phyloP scores from a whole-genome alignment of 2,329 filamentous ascomycete genomes.

The Aspergillus pseudoglaucus region DNA sequence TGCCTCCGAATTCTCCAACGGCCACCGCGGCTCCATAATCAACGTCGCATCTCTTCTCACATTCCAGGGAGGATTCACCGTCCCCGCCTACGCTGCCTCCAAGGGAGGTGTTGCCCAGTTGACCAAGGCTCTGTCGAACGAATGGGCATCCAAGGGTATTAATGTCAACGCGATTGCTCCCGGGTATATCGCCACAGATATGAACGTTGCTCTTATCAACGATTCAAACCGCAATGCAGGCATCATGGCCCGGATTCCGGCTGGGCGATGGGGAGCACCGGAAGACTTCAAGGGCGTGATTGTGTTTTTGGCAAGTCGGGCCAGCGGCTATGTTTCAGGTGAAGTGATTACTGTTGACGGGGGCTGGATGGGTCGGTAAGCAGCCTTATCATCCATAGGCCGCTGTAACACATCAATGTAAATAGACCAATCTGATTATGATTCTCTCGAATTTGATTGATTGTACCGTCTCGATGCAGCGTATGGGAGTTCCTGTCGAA shows the following conservation, averaged over 20 bases:
- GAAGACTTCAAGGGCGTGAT: slow-evolving; percentile 83
- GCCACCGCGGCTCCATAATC: slow-evolving; percentile 53
- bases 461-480: no score
- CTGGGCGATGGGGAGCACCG: slow-evolving; percentile 72
- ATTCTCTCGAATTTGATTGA: no score
- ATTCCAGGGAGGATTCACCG: slow-evolving; percentile 82
- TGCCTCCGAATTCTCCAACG: slow-evolving; percentile 21
- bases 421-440: slow-evolving; percentile 3
- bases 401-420: background rate
- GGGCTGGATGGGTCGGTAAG: slow-evolving; percentile 82
- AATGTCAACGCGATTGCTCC: slow-evolving; percentile 85
- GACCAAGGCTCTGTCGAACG: slow-evolving; percentile 78
- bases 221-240: slow-evolving; percentile 63
- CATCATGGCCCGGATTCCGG: slow-evolving; percentile 75
- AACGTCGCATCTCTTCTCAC: slow-evolving; percentile 76
- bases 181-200: slow-evolving; percentile 88
- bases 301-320: slow-evolving; percentile 68
- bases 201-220: slow-evolving; percentile 77
- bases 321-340: slow-evolving; percentile 75
- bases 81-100: slow-evolving; percentile 78
- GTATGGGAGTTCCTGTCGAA: no score
- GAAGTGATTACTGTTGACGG: slow-evolving; percentile 80
- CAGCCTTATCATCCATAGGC: background rate
- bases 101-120: slow-evolving; percentile 82
- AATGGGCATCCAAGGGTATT: slow-evolving; percentile 74